phyloP scores from a whole-genome alignment of 345 rosid genomes.

The Brassica incana region DNA sequence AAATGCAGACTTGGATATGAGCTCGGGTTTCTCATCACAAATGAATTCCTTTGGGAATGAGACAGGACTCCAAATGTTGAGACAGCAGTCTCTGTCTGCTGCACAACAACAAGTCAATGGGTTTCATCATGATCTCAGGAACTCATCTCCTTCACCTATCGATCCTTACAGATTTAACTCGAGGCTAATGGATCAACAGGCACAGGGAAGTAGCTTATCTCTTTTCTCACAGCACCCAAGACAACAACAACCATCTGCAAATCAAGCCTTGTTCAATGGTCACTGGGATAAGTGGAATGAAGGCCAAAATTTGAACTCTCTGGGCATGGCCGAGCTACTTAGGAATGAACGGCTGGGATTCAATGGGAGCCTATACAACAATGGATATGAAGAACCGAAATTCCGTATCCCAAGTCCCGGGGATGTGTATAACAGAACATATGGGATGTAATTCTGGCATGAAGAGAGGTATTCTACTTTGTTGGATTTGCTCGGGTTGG shows the following conservation, averaged over 20 bases:
- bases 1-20: constrained; percentile 59
- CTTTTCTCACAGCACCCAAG: constrained; percentile 53
- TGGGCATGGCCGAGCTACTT: constrained; percentile 65
- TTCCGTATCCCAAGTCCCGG: constrained; percentile 71
- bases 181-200: constrained; percentile 60
- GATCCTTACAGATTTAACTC: constrained; percentile 64
- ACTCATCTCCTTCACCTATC: constrained; percentile 51
- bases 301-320: constrained; percentile 51
- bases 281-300: constrained; percentile 84
- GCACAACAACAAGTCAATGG: constrained; percentile 31
- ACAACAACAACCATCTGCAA: constrained; percentile 62
- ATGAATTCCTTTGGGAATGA: constrained; percentile 58
- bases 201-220: constrained; percentile 54
- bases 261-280: constrained; percentile 62
- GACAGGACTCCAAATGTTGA: constrained; percentile 63
- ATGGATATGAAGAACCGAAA: constrained; percentile 74
- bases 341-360: constrained; percentile 71
- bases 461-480: constrained; percentile 14
- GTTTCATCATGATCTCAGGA: constrained; percentile 56
- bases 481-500: constrained; percentile 31
- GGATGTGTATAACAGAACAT: constrained; percentile 69
- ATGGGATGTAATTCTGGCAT: constrained; percentile 61
- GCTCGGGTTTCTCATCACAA: constrained; percentile 53
- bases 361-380: constrained; percentile 48
- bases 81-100: constrained; percentile 66